Evolutionary conservation across 2,329 filamentous ascomycete species (phyloP), one percentile per base, ranked within the genome.

Genomic region (Curvularia eragrostidis): DNA sequence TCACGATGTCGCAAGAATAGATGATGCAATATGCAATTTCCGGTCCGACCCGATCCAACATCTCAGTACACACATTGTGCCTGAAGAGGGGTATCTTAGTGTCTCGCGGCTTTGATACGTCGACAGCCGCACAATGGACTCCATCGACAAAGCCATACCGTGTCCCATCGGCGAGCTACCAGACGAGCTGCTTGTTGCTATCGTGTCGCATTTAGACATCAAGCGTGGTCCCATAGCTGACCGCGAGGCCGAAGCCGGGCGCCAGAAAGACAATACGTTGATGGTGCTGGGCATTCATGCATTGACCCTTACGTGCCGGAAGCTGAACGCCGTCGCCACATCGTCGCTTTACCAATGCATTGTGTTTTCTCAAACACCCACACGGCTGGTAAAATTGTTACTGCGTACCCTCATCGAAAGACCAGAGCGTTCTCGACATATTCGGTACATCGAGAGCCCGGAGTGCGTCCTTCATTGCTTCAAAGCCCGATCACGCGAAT

Each of bases 381-480:
- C 74, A 62, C 77, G 77, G 23, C 69, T 71, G 13, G 75, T 81
- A n/a, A 49, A 38, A 6, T 43, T 24, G 21, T 21, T 13, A 28
- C 39, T 26, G 13, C 28, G 19, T n/a, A 32, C 19, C 4, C 38
- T 52, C n/a, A 18, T 34, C 19, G 24, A 15, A 38, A 15, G 7
- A 30, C 38, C 39, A 23, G 48, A 34, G 19, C 13, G 18, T 5
- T 34, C 24, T 43, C 49, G 39, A 24, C 19, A 42, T 19, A 43
- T 52, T 8, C 39, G 18, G 5, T 52, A 52, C 8, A 43, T 23
- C 24, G 24, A 52, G 32, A 34, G 32, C 23, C 39, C 26, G 12
- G 28, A 28, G 18, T 13, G 38, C 26, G 8, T 30, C 18, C 19
- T 12, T 28, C 15, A 32, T 24, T 18, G 5, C 12, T 15, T 8